These are phyloP conservation scores for Colletotrichum musae DNA, from an alignment of 2,329 filamentous ascomycete genomes.

Conservation along the genomic window DNA sequence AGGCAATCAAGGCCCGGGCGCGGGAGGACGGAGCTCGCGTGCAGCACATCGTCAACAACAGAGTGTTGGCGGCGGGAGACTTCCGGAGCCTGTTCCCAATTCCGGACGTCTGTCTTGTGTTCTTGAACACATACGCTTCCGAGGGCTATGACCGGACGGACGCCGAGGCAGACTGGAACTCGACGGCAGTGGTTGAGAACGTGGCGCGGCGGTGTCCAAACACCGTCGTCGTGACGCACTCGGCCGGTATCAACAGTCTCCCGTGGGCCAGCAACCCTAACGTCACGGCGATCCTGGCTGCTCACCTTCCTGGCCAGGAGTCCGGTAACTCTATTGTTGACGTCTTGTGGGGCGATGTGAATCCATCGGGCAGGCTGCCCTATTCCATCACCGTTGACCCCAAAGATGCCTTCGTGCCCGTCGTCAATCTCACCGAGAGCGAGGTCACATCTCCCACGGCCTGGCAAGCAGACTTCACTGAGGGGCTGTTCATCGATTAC, in stretches of 20 bases:
- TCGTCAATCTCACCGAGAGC: slow-evolving; percentile 66
- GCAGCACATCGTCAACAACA: slow-evolving; percentile 62
- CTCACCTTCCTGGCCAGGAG: slow-evolving; percentile 81
- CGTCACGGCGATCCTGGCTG: slow-evolving; percentile 83
- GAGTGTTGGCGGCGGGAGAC: slow-evolving; percentile 60
- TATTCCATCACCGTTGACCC: slow-evolving; percentile 66
- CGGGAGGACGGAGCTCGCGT: slow-evolving; percentile 65
- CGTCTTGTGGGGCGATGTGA: slow-evolving; percentile 74
- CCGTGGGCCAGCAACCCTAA: slow-evolving; percentile 74
- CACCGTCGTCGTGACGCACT: slow-evolving; percentile 75
- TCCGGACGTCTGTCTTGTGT: slow-evolving; percentile 77
- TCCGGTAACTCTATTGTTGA: slow-evolving; percentile 82
- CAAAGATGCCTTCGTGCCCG: slow-evolving; percentile 59
- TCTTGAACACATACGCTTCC: slow-evolving; percentile 77
- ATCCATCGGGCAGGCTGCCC: slow-evolving; percentile 63
- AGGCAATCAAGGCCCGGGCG: slow-evolving; percentile 75
- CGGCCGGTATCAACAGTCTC: slow-evolving; percentile 69
- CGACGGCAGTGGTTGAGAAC: slow-evolving; percentile 70
- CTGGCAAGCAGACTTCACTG: slow-evolving; percentile 64
- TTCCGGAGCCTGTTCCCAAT: slow-evolving; percentile 65
- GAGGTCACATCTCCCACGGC: slow-evolving; percentile 72
- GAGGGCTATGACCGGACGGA: slow-evolving; percentile 73
- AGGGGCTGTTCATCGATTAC: slow-evolving; percentile 70
- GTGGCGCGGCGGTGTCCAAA: slow-evolving; percentile 65
- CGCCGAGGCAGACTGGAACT: slow-evolving; percentile 75